phyloP scores from a whole-genome alignment of 352 stramenopile species.

The Phytophthora cajani region DNA sequence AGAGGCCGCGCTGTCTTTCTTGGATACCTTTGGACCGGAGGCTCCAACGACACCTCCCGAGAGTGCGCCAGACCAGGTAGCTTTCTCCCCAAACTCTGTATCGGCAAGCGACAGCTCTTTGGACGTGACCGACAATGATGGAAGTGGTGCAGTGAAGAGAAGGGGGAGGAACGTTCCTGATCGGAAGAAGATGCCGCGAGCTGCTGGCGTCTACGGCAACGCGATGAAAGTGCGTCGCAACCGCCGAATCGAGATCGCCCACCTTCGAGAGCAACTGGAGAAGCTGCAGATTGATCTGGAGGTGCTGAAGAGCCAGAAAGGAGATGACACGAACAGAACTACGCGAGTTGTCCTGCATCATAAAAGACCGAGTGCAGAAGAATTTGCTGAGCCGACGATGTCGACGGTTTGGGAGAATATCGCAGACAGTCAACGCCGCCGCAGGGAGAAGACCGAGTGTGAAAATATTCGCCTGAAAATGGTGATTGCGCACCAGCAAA shows the following conservation, averaged over 20 bases:
- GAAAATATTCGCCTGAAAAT: conserved; percentile 51
- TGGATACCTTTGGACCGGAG: neutral
- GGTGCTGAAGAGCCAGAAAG: conserved; percentile 21
- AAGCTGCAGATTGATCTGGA: conserved; percentile 18
- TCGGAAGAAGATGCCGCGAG: conserved; percentile 24
- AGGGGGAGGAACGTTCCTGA: neutral
- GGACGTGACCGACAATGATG: neutral
- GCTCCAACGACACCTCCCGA: no score
- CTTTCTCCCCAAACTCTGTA: neutral
- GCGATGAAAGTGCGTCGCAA: conserved; percentile 41
- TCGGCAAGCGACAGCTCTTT: neutral
- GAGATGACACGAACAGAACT: neutral
- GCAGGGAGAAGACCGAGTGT: conserved; percentile 37
- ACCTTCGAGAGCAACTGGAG: conserved; percentile 39
- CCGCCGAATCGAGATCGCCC: conserved; percentile 45
- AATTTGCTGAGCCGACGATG: conserved; percentile 8
- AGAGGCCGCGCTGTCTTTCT: neutral
- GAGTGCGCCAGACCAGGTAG: no score
- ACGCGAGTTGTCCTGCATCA: neutral
- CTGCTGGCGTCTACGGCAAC: conserved; percentile 31
- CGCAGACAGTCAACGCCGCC: conserved; percentile 32
- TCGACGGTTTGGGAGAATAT: conserved; percentile 23
- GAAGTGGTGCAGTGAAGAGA: neutral
- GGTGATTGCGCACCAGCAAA: conserved; percentile 41
- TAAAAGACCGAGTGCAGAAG: neutral